Evolutionary conservation across 495 filamentous ascomycete genomes (phyloP).

Genomic region (Corynascus novoguineensis): DNA sequence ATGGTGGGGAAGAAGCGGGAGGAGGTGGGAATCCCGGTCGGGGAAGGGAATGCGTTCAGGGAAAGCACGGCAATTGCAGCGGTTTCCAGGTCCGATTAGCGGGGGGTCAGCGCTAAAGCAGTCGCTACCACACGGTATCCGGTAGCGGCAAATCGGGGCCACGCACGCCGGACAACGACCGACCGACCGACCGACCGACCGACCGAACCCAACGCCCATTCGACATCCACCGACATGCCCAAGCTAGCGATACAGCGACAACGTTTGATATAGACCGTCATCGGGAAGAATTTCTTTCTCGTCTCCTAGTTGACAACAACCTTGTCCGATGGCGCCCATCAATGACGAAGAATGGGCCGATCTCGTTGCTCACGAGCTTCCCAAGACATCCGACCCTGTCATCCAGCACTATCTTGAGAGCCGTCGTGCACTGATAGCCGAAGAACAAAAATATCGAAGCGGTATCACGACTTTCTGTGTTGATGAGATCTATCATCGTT

Average conservation of each 20-base stretch:
- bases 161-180: neutral
- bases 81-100: neutral
- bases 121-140: neutral
- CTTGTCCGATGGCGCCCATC: conserved; percentile 25
- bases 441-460: conserved; percentile 78
- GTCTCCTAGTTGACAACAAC: neutral
- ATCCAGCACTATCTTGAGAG: conserved; percentile 72
- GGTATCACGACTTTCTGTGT: conserved; percentile 42
- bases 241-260: no score
- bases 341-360: conserved; percentile 54
- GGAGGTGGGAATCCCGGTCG: neutral
- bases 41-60: neutral
- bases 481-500: no score
- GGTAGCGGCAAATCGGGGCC: neutral
- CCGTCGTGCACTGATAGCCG: conserved; percentile 67
- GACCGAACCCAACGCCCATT: neutral
- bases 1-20: neutral
- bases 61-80: neutral
- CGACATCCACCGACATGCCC: no score
- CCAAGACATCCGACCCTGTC: conserved; percentile 58
- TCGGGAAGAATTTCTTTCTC: no score
- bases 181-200: neutral
- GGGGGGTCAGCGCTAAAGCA: neutral
- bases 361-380: conserved; percentile 47
- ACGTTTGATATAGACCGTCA: no score